phyloP scores from a whole-genome alignment of 2,329 filamentous ascomycete species.

The Juglanconis oblonga region DNA sequence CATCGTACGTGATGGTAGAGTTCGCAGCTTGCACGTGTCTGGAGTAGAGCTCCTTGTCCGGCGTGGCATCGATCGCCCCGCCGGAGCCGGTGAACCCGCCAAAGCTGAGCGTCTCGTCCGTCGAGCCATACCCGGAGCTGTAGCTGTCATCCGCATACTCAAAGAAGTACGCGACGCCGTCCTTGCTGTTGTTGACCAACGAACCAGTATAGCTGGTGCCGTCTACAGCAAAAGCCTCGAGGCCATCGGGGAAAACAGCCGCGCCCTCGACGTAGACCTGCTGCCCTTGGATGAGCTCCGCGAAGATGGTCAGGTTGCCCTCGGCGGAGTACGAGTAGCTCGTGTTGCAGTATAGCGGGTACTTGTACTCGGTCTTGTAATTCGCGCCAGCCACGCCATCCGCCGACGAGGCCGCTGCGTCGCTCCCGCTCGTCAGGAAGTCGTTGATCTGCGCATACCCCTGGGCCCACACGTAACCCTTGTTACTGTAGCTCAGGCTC shows the following conservation, averaged over 20 bases:
- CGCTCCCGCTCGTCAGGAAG: conserved; percentile 28
- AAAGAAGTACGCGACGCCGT: conserved; percentile 57
- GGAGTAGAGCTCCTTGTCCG: conserved; percentile 49
- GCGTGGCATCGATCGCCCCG: conserved; percentile 21
- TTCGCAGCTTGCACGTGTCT: conserved; percentile 56
- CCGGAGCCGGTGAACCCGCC: conserved; percentile 35
- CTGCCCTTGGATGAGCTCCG: conserved; percentile 40
- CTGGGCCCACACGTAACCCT: conserved; percentile 42
- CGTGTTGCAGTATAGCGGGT: conserved; percentile 59
- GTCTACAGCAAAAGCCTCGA: conserved; percentile 49
- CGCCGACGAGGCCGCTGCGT: conserved; percentile 20
- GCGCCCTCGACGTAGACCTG: conserved; percentile 34
- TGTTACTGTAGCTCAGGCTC: conserved; percentile 48
- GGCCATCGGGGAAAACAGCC: conserved; percentile 53
- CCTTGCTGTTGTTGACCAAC: conserved; percentile 48
- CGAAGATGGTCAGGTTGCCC: conserved; percentile 45
- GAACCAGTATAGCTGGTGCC: conserved; percentile 30
- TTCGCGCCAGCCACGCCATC: conserved; percentile 1
- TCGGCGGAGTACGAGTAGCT: conserved; percentile 40
- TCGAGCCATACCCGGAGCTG: conserved; percentile 52
- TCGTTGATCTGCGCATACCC: conserved; percentile 42
- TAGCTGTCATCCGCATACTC: conserved; percentile 41
- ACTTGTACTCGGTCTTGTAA: conserved; percentile 47
- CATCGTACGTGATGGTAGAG: conserved; percentile 47
- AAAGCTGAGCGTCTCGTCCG: conserved; percentile 56